Percentiles rank a stretch among this genome's conserved stretches.
These are phyloP conservation scores for Papiliotrema nemorosa DNA, from an alignment of 1,284 basidiomycete species.

Conservation along the genomic window DNA sequence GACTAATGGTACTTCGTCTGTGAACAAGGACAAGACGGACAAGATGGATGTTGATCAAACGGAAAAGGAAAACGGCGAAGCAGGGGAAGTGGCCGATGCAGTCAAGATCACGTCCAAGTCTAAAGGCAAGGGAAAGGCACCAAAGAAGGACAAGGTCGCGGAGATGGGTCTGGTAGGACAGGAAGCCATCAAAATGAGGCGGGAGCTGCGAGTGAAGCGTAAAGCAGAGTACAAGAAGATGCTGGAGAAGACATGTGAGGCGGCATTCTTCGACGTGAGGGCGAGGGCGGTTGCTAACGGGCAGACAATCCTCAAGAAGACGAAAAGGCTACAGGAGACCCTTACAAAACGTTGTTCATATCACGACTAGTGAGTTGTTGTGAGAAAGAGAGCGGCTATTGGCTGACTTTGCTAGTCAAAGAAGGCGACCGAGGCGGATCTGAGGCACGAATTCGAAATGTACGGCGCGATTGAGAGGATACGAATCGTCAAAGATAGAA, in stretches of 20 bases:
- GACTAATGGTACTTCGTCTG: not conserved
- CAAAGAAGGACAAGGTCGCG: constrained; percentile 58
- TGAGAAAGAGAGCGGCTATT: no score
- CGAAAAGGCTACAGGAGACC: constrained; percentile 89
- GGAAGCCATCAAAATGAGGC: constrained; percentile 60
- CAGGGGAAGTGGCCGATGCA: constrained; percentile 3
- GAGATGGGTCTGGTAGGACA: constrained; percentile 52
- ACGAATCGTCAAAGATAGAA: constrained; percentile 83
- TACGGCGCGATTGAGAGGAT: constrained; percentile 93
- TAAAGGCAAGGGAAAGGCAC: constrained; percentile 12
- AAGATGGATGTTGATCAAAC: constrained; percentile 24
- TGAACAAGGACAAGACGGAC: not conserved
- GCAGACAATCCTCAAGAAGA: constrained; percentile 84
- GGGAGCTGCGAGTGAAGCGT: constrained; percentile 75
- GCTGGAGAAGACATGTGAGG: constrained; percentile 77
- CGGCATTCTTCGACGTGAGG: not conserved
- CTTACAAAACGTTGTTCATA: constrained; percentile 98
- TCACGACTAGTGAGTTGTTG: constrained; percentile 68
- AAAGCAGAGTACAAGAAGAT: constrained; percentile 73
- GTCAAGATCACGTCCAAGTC: constrained; percentile 37
- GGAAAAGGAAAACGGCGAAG: constrained; percentile 7
- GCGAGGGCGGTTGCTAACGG: constrained; percentile 1
- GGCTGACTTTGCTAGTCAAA: constrained; percentile 69
- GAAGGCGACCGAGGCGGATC: constrained; percentile 81
- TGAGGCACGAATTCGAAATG: constrained; percentile 89